Evolutionary conservation across 2,329 filamentous ascomycete species (phyloP).

Genomic region (Diaporthe batatas): DNA sequence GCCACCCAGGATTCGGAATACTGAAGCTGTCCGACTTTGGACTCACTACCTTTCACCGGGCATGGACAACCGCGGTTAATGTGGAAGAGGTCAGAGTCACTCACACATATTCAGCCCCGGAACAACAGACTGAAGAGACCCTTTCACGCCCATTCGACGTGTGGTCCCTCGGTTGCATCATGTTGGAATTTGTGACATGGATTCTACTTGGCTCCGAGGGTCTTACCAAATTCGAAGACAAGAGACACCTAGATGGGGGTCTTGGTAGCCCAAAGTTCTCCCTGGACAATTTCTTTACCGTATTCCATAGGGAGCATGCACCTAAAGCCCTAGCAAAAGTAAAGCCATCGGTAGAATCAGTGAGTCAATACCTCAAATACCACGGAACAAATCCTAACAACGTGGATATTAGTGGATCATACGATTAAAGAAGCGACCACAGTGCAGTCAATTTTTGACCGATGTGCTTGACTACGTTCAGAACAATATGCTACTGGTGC

Average conservation of each 20-base stretch:
- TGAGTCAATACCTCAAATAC: neutral
- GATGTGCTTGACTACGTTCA: neutral
- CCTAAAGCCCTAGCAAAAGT: neutral
- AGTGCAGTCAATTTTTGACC: neutral
- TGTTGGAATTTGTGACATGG: conserved; percentile 1
- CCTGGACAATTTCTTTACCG: neutral
- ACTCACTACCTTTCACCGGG: neutral
- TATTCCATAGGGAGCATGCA: neutral
- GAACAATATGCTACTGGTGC: neutral
- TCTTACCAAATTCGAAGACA: neutral
- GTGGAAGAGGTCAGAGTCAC: neutral
- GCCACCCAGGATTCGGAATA: neutral
- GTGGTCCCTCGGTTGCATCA: neutral
- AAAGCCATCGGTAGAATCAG: neutral
- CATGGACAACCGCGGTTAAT: neutral
- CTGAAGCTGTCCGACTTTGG: neutral
- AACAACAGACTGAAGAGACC: neutral
- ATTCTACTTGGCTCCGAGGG: neutral
- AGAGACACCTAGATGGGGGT: neutral
- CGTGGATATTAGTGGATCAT: neutral
- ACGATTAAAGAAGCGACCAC: neutral
- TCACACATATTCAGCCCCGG: neutral
- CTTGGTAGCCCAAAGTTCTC: neutral
- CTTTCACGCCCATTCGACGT: neutral
- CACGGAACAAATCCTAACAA: neutral